Evolutionary conservation across 805 yeast species (phyloP), one percentile per base, ranked within the genome.

Genomic region (Candida palmyrensis): DNA sequence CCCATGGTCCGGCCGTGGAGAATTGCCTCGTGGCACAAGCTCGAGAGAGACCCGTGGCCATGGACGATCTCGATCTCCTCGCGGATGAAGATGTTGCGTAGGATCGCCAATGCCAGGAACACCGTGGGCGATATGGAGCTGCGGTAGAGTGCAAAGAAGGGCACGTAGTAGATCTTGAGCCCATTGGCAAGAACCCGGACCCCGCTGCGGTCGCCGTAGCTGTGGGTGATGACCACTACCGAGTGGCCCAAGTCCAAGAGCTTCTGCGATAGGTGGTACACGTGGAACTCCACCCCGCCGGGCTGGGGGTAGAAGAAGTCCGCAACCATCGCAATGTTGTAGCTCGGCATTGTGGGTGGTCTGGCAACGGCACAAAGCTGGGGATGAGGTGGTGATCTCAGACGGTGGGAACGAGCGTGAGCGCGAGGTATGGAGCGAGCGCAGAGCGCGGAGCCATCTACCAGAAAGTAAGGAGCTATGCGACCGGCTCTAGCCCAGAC

Each of bases 241-340:
- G 84, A 75, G 51, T 89, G 96, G 6, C 96, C 97, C 25, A 79
- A 58, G 14, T 74, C 75, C 7, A 86, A 80, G 35, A 89, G 72
- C 48, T 81, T 77, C 55, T 87, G 94, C 0, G 97, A 80, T 16
- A 92, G 59, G 55, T 92, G 97, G 55, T 86, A 87, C 12, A 90
- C 84, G 53, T 92, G 98, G 41, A 90, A 78, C 55, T 92, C 99
- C 2, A 92, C 95, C 7, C 99, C 99, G 3, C 99, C 99, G 0
- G 97, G 82, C 53, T 92, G 98, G 8, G 99, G 99, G 59, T 84
- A 92, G 74, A 92, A 92, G 67, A 88, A 92, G 59, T 92, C 99
- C 27, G 95, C 84, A 3, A 89, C 85, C 96, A 92, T 89, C 6
- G 71, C 71, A 35, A 62, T 60, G 35, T 61, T 62, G 41, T 57